A percentile compares a stretch with the other conserved stretches of the same genome.
Evolutionary conservation across 2,329 filamentous ascomycete genomes (phyloP).

Genomic region (Colletotrichum sp.): DNA sequence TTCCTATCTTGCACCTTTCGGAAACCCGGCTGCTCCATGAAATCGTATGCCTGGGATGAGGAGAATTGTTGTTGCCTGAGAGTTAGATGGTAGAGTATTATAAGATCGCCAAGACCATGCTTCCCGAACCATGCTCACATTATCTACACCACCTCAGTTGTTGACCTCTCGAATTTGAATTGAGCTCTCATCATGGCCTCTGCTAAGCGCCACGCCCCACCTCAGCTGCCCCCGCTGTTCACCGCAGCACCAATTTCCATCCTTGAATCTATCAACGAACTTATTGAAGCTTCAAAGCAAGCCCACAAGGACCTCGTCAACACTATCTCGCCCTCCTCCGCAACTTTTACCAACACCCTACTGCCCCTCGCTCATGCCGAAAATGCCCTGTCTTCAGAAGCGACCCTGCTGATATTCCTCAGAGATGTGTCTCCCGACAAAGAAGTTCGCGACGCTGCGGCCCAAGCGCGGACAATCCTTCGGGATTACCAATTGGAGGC

Average conservation of each 20-base stretch:
- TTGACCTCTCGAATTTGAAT: background rate
- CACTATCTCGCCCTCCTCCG: background rate
- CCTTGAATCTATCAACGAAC: background rate
- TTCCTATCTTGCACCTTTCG: background rate
- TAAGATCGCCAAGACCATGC: background rate
- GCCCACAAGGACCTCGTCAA: background rate
- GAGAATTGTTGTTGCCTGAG: background rate
- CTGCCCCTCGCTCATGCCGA: background rate
- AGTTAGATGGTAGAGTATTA: background rate
- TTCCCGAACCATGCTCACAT: background rate
- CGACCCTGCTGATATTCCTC: background rate
- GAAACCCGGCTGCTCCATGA: background rate
- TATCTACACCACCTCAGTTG: background rate
- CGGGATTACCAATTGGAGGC: background rate
- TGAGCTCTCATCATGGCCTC: background rate
- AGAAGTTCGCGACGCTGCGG: background rate
- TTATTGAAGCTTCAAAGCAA: background rate
- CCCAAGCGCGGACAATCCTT: background rate
- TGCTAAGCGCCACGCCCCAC: background rate
- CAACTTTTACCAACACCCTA: background rate
- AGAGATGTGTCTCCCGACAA: background rate
- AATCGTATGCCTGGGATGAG: background rate
- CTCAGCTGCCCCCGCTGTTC: background rate
- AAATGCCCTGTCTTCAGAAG: background rate
- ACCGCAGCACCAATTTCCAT: background rate